Evolutionary conservation across 768 basidiomycete species (phyloP).

Genomic region (Suillus plorans): DNA sequence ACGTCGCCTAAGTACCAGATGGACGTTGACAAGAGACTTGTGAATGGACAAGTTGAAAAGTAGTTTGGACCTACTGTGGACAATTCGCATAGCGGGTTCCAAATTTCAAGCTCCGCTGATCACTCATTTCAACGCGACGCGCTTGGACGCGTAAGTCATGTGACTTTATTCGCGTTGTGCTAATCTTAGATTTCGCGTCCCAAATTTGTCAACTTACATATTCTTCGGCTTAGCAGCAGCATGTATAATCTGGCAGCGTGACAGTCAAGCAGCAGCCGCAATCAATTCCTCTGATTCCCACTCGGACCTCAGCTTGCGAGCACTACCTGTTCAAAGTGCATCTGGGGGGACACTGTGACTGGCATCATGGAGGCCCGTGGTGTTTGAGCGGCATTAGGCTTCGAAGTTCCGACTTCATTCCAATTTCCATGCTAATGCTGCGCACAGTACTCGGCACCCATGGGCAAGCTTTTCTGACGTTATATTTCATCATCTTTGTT

Average conservation of each 20-base stretch:
- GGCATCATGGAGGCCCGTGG: not conserved
- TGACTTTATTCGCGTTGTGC: conserved; percentile 12
- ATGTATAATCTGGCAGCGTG: not conserved
- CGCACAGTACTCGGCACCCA: not conserved
- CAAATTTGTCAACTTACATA: not conserved
- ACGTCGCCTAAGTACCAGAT: not conserved
- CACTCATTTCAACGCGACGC: conserved; percentile 24
- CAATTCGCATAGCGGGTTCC: conserved; percentile 13
- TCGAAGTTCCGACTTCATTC: not conserved
- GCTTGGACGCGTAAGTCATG: conserved; percentile 11
- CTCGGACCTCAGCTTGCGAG: not conserved
- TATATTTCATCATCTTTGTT: not conserved
- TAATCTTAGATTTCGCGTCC: not conserved
- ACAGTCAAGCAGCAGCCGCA: not conserved
- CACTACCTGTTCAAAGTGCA: not conserved
- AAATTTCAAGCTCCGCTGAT: conserved; percentile 26
- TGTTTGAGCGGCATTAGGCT: not conserved
- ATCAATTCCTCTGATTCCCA: not conserved
- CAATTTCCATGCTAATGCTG: not conserved
- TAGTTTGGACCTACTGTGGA: conserved; percentile 4
- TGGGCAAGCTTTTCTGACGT: not conserved
- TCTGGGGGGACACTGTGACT: not conserved
- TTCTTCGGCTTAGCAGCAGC: not conserved
- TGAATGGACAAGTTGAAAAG: conserved; percentile 1
- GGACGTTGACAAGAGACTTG: not conserved